Base-by-base conservation (phyloP, 768 basidiomycete species). In the Pleurotus platypus region DNA sequence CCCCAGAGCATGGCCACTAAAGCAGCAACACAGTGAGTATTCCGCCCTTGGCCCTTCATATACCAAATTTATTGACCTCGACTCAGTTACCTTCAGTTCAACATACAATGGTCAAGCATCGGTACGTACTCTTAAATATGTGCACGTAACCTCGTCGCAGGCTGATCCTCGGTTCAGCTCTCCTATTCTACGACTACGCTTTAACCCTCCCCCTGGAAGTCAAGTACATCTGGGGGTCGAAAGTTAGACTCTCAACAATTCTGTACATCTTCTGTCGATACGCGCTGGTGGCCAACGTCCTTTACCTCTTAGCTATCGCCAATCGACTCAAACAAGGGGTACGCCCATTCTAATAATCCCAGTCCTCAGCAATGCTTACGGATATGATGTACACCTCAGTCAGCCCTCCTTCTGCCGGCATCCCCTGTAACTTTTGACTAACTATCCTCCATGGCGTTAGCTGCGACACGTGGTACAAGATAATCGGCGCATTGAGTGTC, bases 251-350 rank as follows among this genome's bases (percentile, higher is more conserved):
- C 4, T 70, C 69, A 5, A 72, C 69, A 0, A 53, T 65, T 18
- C 67, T 72, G 16, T 72, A 72, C 62, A 59, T 68, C 42, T 59
- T 68, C 7, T 74, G 69, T 51, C 69, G 72, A 26, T 72, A 74
- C 48, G 72, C 70, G 4, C 59, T 74, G 22, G 35, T 69, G 2
- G 71, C 66, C 3, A 74, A 74, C 43, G 56, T 72, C 5, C 57
- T 73, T 4, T 73, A 69, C 56, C 60, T 71, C 1, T 60, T 74
- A 15, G 66, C 61, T n/a, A 66, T 72, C 1, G 47, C 62, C 0
- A 50, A 63, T 22, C 61, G 60, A 40, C 57, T 69, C 1, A 53
- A 51, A 8, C 50, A 56, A 7, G 62, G 59, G 66, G 67, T 65
- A 27, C 18, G 61, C 27, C 16, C 9, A 35, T 35, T 8, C 30